A percentile compares a stretch with the other conserved stretches of the same genome.
Evolutionary conservation across 2,329 filamentous ascomycete species (phyloP).

Genomic region (Dothideomycetes sp.): DNA sequence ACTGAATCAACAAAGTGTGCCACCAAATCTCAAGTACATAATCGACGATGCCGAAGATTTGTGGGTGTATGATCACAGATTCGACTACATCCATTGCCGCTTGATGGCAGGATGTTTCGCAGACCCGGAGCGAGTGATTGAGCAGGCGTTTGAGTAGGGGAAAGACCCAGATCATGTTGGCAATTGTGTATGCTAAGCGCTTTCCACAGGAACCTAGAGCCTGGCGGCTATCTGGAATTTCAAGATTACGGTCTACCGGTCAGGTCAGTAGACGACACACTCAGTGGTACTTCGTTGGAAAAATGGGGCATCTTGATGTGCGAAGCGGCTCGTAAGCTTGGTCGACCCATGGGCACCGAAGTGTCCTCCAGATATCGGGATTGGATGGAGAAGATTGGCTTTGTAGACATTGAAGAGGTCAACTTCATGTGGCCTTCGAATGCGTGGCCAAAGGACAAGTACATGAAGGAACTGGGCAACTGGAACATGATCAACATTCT

Average conservation of each 20-base stretch:
- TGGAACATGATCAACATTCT: constrained; percentile 36
- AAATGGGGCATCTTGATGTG: constrained; percentile 29
- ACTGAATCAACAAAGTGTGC: constrained; percentile 33
- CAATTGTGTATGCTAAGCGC: constrained; percentile 12
- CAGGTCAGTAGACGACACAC: constrained; percentile 30
- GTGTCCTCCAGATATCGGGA: constrained; percentile 29
- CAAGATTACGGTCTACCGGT: constrained; percentile 39
- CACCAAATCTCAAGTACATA: constrained; percentile 52
- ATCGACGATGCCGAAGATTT: constrained; percentile 54
- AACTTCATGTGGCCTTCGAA: constrained; percentile 35
- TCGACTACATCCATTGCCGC: constrained; percentile 49
- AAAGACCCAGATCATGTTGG: neutral
- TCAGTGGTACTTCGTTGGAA: constrained; percentile 25
- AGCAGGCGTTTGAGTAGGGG: constrained; percentile 38
- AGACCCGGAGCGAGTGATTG: constrained; percentile 44
- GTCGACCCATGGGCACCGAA: constrained; percentile 34
- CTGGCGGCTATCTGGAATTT: constrained; percentile 44
- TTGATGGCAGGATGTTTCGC: constrained; percentile 44
- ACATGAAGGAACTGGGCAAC: constrained; percentile 42
- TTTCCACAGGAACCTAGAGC: constrained; percentile 33
- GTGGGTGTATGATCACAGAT: constrained; percentile 46
- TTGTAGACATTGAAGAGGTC: constrained; percentile 33
- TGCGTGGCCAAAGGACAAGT: constrained; percentile 39
- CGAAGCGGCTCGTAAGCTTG: constrained; percentile 31
- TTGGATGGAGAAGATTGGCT: constrained; percentile 34